phyloP scores from a whole-genome alignment of 2,329 filamentous ascomycete species.

The Myrmaecium sp. region DNA sequence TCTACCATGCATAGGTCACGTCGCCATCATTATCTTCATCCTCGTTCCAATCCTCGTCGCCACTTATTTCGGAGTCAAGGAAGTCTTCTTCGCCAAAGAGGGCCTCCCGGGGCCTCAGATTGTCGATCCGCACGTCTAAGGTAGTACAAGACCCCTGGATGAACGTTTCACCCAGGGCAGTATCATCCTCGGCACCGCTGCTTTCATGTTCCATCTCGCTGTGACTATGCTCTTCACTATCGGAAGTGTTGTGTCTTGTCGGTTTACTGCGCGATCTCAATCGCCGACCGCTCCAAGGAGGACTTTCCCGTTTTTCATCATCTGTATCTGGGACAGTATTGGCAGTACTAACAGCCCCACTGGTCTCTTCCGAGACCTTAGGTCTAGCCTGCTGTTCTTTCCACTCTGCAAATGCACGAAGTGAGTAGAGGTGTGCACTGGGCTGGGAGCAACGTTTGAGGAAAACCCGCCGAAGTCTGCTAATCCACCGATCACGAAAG shows the following conservation, averaged over 20 bases:
- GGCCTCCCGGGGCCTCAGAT: conserved; percentile 52
- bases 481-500: conserved; percentile 64
- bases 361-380: background rate
- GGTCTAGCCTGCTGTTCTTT: conserved; percentile 10
- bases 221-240: no score
- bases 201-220: background rate
- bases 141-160: conserved; percentile 54
- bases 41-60: conserved; percentile 40
- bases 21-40: conserved; percentile 31
- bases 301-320: conserved; percentile 8
- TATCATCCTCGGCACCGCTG: conserved; percentile 1
- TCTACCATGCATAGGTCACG: conserved; percentile 20
- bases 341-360: background rate
- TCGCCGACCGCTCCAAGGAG: background rate
- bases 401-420: conserved; percentile 25
- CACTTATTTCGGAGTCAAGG: conserved; percentile 41
- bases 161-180: conserved; percentile 14
- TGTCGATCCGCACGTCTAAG: conserved; percentile 59
- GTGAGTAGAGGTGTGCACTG: conserved; percentile 22
- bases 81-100: conserved; percentile 60
- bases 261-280: background rate
- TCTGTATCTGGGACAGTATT: background rate
- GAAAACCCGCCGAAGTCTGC: conserved; percentile 52
- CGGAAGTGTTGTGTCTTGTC: no score
- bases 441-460: conserved; percentile 33